Base-by-base conservation (phyloP, 116 monocot genomes). In the Phalaenopsis hybrid region DNA sequence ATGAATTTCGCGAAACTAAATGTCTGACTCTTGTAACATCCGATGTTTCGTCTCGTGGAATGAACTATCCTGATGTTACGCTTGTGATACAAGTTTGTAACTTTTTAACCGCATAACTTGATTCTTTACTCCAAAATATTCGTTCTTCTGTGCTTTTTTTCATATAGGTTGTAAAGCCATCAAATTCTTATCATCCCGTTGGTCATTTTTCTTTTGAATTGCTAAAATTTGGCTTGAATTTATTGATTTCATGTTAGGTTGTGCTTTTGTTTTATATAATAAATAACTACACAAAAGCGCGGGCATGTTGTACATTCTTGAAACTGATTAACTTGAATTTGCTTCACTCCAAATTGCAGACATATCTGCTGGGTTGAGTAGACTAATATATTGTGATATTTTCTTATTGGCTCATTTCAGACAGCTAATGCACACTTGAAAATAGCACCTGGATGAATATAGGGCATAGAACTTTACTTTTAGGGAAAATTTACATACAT, bases 1-100 rank as follows among this genome's bases (percentile, higher is more conserved):
- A 95, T 31, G 97, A 98, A 78, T 98, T 98, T 78, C 85, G 91
- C 50, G 92, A 91, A 76, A 88, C 93, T 15, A 94, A 91, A 76
- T 74, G 87, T 17, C 72, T 98, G 55, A 90, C 94, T 84, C 93
- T 98, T 72, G 90, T 98, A 58, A 98, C 95, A 4, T 98, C 95
- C 68, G 97, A 98, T 84, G 95, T 94, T 67, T 93, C 95, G 16
- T 81, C 91, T 58, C 93, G 95, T 67, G 94, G 95, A 72, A 80
- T 94, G 79, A 88, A 98, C 85, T 98, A 98, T 87, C 97, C 97
- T 86, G 93, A 93, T 89, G 97, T 98, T 67, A 98, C 95, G 58
- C 83, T 94, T n/a, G 97, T 98, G 44, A 85, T 98, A 81, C 97
- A 98, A 95, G 97, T 33, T 31, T 48, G 20, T 52, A n/a, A 77